Conservation (phyloP, 768 basidiomycete species). For the Pulveroboletus sp. region DNA sequence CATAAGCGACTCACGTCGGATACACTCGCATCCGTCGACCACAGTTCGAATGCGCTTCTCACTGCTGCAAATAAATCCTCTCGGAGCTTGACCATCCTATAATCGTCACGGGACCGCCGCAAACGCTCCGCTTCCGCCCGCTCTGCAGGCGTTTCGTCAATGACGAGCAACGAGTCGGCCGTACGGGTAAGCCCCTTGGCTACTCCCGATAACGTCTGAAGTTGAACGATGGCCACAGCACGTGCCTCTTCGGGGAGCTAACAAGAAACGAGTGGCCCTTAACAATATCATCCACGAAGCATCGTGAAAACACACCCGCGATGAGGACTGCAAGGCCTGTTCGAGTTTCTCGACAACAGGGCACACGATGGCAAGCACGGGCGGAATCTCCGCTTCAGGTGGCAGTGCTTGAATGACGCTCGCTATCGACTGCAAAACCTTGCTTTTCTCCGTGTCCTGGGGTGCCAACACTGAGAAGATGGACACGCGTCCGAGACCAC, state of each 20-base stretch:
- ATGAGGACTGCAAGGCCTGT: constrained; percentile 53
- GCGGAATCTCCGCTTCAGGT: constrained; percentile 69
- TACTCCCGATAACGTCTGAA: constrained; percentile 79
- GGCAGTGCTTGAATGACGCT: constrained; percentile 91
- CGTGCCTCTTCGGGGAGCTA: constrained; percentile 76
- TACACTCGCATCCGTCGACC: constrained; percentile 75
- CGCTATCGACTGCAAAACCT: constrained; percentile 87
- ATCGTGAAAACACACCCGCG: constrained; percentile 40
- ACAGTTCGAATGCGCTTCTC: constrained; percentile 58
- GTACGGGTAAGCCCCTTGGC: constrained; percentile 83
- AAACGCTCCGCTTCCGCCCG: constrained; percentile 50
- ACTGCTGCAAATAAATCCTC: constrained; percentile 61
- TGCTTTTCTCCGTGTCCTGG: constrained; percentile 81
- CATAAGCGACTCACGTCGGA: constrained; percentile 55
- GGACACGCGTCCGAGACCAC: not conserved
- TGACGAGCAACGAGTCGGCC: constrained; percentile 58
- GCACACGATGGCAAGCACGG: constrained; percentile 71
- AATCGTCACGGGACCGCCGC: constrained; percentile 58
- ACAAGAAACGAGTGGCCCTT: not conserved
- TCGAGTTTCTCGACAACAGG: constrained; percentile 70
- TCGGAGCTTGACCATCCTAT: constrained; percentile 56
- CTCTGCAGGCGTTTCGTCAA: constrained; percentile 53
- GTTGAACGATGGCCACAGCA: constrained; percentile 57
- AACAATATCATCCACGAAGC: not conserved
- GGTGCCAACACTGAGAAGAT: not conserved